A percentile compares a stretch with the other conserved stretches of the same genome.
Conservation (phyloP, 768 basidiomycete genomes). For the Astraeus odoratus region DNA sequence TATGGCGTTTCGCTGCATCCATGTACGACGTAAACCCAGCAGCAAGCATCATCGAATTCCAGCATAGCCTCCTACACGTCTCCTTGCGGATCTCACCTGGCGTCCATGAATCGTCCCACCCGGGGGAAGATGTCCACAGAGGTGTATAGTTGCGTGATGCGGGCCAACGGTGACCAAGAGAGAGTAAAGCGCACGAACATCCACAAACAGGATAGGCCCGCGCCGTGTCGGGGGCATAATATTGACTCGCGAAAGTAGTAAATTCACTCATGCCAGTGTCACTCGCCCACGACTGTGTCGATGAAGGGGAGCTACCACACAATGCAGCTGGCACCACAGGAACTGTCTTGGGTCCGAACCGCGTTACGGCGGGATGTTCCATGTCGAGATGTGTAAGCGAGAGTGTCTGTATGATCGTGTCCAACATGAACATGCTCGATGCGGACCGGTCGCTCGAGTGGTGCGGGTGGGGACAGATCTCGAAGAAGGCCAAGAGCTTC, state of each 20-base stretch:
- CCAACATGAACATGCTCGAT: conserved; percentile 56
- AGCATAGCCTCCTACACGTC: conserved; percentile 64
- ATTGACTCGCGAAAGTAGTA: not conserved
- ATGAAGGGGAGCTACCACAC: conserved; percentile 2
- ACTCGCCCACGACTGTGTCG: not conserved
- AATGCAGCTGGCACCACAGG: conserved; percentile 32
- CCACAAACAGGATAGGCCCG: conserved; percentile 18
- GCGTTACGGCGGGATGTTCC: conserved; percentile 43
- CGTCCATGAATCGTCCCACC: conserved; percentile 54
- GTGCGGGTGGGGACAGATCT: conserved; percentile 61
- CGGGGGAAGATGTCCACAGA: conserved; percentile 57
- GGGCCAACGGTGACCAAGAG: conserved; percentile 47
- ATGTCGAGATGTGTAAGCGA: conserved; percentile 54
- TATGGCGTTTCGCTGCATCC: conserved; percentile 34
- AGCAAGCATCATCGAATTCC: conserved; percentile 59
- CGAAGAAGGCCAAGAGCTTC: conserved; percentile 66
- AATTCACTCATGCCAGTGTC: not conserved
- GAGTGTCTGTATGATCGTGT: conserved; percentile 59
- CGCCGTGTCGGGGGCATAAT: not conserved
- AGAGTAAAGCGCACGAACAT: conserved; percentile 44
- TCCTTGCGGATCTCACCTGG: conserved; percentile 64
- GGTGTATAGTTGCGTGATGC: conserved; percentile 48
- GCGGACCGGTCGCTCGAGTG: conserved; percentile 47
- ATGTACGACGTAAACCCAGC: conserved; percentile 61
- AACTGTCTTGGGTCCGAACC: conserved; percentile 44